These are phyloP conservation scores for Aphanomyces invadans DNA, from an alignment of 352 stramenopile species.

Conservation along the genomic window DNA sequence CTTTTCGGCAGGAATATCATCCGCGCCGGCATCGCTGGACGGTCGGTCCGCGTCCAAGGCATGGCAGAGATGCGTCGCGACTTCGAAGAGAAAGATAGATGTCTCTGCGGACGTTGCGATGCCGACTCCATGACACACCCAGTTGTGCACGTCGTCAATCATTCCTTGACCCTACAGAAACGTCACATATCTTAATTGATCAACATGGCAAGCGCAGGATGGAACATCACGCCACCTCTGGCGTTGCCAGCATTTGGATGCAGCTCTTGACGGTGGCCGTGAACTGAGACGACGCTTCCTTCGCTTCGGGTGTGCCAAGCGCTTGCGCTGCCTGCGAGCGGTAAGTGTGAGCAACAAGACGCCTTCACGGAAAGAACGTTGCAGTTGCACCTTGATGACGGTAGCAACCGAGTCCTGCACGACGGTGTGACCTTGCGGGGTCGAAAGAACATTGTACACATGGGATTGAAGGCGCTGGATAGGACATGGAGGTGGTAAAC, in stretches of 20 bases:
- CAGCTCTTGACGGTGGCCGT: conserved; percentile 58
- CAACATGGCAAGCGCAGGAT: background rate
- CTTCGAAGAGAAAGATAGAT: conserved; percentile 64
- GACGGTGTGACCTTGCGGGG: conserved; percentile 46
- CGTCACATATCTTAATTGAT: background rate
- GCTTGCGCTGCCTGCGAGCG: conserved; percentile 35
- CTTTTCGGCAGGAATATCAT: background rate
- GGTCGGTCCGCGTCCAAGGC: conserved; percentile 6
- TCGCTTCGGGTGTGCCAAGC: conserved; percentile 62
- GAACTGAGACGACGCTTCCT: conserved; percentile 48
- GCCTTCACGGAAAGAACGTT: background rate
- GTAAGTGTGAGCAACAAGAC: background rate
- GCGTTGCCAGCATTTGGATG: conserved; percentile 67
- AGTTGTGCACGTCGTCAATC: conserved; percentile 48
- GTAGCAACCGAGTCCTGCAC: conserved; percentile 57
- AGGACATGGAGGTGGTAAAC: background rate
- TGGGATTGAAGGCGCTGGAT: conserved; percentile 40
- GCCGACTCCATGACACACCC: conserved; percentile 39
- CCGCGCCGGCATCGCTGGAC: background rate
- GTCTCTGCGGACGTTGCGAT: conserved; percentile 58
- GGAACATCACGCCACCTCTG: conserved; percentile 20
- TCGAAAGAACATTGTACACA: conserved; percentile 41
- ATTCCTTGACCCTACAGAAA: conserved; percentile 35
- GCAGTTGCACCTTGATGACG: conserved; percentile 36
- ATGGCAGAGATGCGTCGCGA: conserved; percentile 68